A percentile compares a stretch with the other conserved stretches of the same genome.
phyloP scores from a whole-genome alignment of 2,329 filamentous ascomycete genomes.

The Pleoardoris graminearum region DNA sequence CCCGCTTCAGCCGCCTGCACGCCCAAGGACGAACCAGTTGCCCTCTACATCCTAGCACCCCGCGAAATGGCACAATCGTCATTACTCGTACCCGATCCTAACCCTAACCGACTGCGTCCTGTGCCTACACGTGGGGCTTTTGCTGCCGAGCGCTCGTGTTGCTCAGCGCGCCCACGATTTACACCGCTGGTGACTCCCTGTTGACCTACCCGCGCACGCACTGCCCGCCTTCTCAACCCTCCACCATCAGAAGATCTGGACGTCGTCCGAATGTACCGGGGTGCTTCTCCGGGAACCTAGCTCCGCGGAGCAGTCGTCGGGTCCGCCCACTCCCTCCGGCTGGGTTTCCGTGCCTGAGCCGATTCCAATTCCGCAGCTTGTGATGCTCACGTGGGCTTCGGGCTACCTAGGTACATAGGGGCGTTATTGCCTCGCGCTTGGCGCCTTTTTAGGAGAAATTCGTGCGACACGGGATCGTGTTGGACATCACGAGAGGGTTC shows the following conservation, averaged over 20 bases:
- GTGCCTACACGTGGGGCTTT: too few species aligned
- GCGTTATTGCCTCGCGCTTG: not conserved
- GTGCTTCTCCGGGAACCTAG: not conserved
- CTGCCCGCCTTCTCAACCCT: too few species aligned
- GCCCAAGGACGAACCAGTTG: not conserved
- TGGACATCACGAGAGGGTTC: conserved; percentile 9
- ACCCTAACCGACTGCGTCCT: too few species aligned
- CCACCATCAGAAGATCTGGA: not conserved
- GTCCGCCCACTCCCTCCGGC: too few species aligned
- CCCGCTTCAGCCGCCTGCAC: conserved; percentile 29
- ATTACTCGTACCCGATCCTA: conserved; percentile 1
- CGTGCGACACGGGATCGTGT: too few species aligned
- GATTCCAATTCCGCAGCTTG: too few species aligned
- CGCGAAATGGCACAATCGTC: conserved; percentile 26
- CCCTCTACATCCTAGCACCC: conserved; percentile 22
- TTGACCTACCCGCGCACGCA: too few species aligned
- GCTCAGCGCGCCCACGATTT: not conserved
- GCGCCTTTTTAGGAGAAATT: too few species aligned
- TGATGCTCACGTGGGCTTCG: not conserved
- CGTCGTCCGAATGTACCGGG: not conserved
- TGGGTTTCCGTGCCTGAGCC: too few species aligned
- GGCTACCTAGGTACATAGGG: not conserved
- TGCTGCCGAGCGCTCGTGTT: not conserved
- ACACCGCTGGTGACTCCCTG: not conserved
- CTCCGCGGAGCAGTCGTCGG: not conserved